Evolutionary conservation across 805 yeast genomes (phyloP).

Genomic region (Candida incommunis): DNA sequence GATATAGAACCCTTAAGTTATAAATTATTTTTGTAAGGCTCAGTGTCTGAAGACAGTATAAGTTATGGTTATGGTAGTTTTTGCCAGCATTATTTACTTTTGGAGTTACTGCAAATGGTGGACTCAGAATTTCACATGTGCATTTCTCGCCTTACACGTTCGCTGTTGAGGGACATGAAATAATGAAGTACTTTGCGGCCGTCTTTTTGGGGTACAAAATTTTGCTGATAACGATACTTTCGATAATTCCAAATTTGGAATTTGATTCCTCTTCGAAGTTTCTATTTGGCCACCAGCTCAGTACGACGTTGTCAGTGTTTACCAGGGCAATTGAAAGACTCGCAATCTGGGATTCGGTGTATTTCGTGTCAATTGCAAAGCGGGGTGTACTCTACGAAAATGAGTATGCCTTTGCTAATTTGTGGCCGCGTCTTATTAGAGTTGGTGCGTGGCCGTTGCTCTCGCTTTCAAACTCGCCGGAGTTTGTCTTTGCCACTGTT

Average conservation of each 20-base stretch:
- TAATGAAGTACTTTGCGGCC: too few species aligned
- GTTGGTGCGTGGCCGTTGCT: too few species aligned
- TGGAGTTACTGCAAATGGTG: too few species aligned
- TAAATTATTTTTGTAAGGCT: too few species aligned
- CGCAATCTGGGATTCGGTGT: conserved; percentile 78
- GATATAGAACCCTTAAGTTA: too few species aligned
- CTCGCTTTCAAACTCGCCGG: conserved; percentile 11
- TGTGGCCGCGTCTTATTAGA: conserved; percentile 49
- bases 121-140: too few species aligned
- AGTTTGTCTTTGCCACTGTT: conserved; percentile 29
- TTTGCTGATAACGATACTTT: conserved; percentile 24
- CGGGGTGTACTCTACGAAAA: conserved; percentile 58
- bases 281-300: conserved; percentile 16
- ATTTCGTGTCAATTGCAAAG: conserved; percentile 44
- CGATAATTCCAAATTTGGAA: conserved; percentile 25
- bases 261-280: conserved; percentile 38
- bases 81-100: too few species aligned
- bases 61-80: too few species aligned
- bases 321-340: conserved; percentile 21
- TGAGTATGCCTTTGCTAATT: conserved; percentile 75
- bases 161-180: too few species aligned
- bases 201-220: conserved; percentile 18
- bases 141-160: too few species aligned
- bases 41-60: too few species aligned
- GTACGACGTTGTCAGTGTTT: not conserved